phyloP scores from a whole-genome alignment of 805 yeast species.

The Lachancea cidri region DNA sequence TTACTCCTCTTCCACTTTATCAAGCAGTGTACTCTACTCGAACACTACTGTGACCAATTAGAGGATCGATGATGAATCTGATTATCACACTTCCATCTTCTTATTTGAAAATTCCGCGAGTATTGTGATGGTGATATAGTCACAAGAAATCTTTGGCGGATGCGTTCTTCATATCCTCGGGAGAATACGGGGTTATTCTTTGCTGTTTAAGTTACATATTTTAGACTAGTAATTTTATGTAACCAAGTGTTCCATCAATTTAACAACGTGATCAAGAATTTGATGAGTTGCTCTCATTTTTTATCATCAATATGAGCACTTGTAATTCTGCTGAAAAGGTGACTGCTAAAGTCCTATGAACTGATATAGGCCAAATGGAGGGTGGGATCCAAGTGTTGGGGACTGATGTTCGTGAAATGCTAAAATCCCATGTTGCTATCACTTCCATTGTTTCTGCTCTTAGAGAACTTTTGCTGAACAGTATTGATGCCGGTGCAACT shows the following conservation, averaged over 20 bases:
- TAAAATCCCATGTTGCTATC: conserved; percentile 35
- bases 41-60: conserved; percentile 9
- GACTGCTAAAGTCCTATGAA: no score
- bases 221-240: no score
- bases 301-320: background rate
- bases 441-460: conserved; percentile 38
- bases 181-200: background rate
- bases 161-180: background rate
- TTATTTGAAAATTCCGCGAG: no score
- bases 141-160: background rate
- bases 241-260: background rate
- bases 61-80: background rate
- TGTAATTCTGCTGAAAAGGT: no score
- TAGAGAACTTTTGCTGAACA: conserved; percentile 48
- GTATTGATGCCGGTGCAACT: conserved; percentile 49
- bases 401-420: conserved; percentile 10
- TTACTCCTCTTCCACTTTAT: conserved; percentile 1
- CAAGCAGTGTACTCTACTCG: conserved; percentile 3
- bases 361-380: conserved; percentile 9
- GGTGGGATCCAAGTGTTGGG: conserved; percentile 15
- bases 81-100: background rate
- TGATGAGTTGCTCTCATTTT: no score
- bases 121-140: no score
- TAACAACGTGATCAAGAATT: background rate
- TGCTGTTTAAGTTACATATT: background rate